These are phyloP conservation scores for Cordyceps pruinosa DNA, from an alignment of 2,329 filamentous ascomycete species.

Conservation along the genomic window DNA sequence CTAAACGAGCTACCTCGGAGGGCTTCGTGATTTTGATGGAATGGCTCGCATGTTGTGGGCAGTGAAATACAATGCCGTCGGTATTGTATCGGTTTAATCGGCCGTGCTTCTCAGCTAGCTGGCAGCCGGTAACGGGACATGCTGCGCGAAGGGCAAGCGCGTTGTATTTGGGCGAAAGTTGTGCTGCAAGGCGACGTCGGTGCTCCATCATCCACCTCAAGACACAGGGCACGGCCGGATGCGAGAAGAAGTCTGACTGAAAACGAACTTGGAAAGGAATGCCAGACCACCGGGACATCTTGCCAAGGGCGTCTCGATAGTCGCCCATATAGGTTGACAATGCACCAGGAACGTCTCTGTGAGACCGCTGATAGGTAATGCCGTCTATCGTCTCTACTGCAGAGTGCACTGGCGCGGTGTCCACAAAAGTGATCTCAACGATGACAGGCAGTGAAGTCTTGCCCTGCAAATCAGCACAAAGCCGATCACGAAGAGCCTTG, in stretches of 20 bases:
- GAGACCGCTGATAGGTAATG: not conserved
- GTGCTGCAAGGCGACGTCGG: not conserved
- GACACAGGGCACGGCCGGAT: not conserved
- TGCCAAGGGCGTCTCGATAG: not conserved
- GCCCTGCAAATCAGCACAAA: too few species aligned
- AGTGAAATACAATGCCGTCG: not conserved
- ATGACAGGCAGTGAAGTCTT: too few species aligned
- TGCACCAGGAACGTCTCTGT: not conserved
- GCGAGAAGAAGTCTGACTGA: not conserved
- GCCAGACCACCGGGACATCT: not conserved
- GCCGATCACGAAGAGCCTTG: too few species aligned
- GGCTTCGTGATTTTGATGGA: not conserved
- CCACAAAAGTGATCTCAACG: not conserved
- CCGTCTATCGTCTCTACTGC: too few species aligned
- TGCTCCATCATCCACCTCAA: not conserved
- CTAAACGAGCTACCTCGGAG: slow-evolving; percentile 4
- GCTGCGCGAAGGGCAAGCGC: not conserved
- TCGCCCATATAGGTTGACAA: not conserved
- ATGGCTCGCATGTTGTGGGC: not conserved
- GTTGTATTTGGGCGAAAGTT: not conserved
- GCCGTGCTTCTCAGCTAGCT: slow-evolving; percentile 3
- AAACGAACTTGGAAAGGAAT: not conserved
- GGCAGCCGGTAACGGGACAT: not conserved
- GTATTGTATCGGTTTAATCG: not conserved
- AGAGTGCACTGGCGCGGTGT: not conserved